phyloP scores from a whole-genome alignment of 1,284 basidiomycete genomes.

The Filobasidium uniguttulatum region DNA sequence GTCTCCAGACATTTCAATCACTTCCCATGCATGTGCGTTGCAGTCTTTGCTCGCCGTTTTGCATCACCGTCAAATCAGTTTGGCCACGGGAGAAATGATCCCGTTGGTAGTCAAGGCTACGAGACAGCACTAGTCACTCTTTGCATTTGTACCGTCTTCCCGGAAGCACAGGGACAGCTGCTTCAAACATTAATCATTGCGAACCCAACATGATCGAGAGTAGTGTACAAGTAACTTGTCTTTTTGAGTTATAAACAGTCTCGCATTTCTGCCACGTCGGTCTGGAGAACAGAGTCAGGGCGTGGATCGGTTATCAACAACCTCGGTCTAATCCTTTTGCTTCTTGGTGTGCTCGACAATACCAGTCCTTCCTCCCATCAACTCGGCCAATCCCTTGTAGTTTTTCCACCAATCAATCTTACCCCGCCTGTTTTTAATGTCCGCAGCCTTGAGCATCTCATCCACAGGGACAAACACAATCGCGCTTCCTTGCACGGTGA shows the following conservation, averaged over 20 bases:
- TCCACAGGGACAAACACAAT: slow-evolving; percentile 70
- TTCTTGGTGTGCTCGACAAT: not conserved
- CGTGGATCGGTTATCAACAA: too few relatives aligned
- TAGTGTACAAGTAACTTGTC: too few relatives aligned
- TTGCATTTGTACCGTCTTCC: too few relatives aligned
- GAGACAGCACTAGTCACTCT: too few relatives aligned
- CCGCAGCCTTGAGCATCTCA: slow-evolving; percentile 72
- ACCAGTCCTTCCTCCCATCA: slow-evolving; percentile 41
- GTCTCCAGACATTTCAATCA: slow-evolving; percentile 36
- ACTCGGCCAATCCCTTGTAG: slow-evolving; percentile 56
- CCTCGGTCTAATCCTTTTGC: not conserved
- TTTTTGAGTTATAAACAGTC: too few relatives aligned
- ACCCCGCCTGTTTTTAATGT: slow-evolving; percentile 78
- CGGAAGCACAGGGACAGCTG: too few relatives aligned
- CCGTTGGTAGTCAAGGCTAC: slow-evolving; percentile 31
- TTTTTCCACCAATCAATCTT: slow-evolving; percentile 69
- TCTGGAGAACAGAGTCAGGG: too few relatives aligned
- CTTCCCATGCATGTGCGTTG: slow-evolving; percentile 38
- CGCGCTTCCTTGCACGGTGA: slow-evolving; percentile 70
- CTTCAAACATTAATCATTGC: too few relatives aligned
- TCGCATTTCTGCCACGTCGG: too few relatives aligned
- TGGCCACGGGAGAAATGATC: slow-evolving; percentile 35
- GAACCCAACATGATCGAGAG: too few relatives aligned
- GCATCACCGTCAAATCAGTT: slow-evolving; percentile 28
- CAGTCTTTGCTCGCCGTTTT: slow-evolving; percentile 30